Base-by-base conservation (phyloP, 306 rosid genomes). In the Quercus bicolor region DNA sequence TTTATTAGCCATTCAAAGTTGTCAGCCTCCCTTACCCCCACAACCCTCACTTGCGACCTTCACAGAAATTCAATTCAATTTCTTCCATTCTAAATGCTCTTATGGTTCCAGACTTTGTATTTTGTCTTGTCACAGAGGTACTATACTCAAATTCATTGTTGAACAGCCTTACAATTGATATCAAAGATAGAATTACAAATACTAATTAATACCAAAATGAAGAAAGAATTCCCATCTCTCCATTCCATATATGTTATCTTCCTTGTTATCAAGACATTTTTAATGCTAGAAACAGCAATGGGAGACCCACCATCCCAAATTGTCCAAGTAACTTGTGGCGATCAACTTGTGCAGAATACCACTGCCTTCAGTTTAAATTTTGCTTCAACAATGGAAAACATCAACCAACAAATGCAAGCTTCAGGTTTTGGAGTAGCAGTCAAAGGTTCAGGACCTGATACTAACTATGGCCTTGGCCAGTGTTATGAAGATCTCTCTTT, bases 401-500 rank as follows among this genome's bases (percentile, higher is more conserved):
- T 95, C 74, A 92, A 91, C 8, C 91, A 87, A 43, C 90, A 95
- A 83, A 87, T 95, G 94, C 85, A 89, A 40, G 83, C 69, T 48
- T 68, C 82, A 14, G 98, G 98, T 2, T 91, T 85, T 16, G 98
- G 98, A 72, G 84, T 81, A 18, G 89, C 94, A 74, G 72, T 78
- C 61, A 57, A 72, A 16, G 98, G 94, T 6, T 80, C 89, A 29
- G 97, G 92, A 23, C 96, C 90, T 18, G 92, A 95, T 59, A 52
- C 78, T 6, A 91, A 84, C 90, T 91, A 85, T 76, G 98, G 97
- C 66, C 85, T 95, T 15, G 98, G 94, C 16, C 98, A 95, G 62
- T 95, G 98, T 80, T 95, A 91, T 65, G 98, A 97, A 40, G 98
- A 95, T 81, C 94, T 95, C 64, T 85, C 98, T 13, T 84, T 88